Evolutionary conservation across 768 basidiomycete genomes (phyloP), one percentile per base, ranked within the genome.

Genomic region (Hydnomerulius pinastri): DNA sequence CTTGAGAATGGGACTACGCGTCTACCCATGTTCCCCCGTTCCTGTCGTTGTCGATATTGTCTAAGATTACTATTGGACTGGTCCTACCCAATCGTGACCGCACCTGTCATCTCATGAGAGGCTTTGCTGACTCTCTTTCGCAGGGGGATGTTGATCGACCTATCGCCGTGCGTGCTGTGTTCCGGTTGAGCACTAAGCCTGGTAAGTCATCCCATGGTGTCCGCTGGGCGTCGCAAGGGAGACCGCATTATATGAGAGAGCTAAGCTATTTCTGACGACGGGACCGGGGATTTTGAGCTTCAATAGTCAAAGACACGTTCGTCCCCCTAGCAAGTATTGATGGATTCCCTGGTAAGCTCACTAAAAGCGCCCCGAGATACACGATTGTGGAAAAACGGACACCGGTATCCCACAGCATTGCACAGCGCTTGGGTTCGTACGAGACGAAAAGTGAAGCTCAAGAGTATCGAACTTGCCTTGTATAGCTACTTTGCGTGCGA

Each of bases 341-440:
- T 47, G 37, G 40, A 43, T 48, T 48, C 46, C 41, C 46, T 53
- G 17, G 52, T 38, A 28, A 4, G 36, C 43, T 9, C 50, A 39
- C 28, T 44, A 51, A 43, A 37, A 6, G 27, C 18, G 41, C 28
- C 39, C 42, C 48, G 44, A 52, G 23, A 39, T 24, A 53, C 59
- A 54, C 45, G 61, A 29, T 46, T 43, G 62, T 61, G 56, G 63
- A 55, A 58, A 58, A 42, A 32, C 27, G n/a, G n/a, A 24, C 20
- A 15, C 46, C 20, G 32, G n/a, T 15, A 32, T 51, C 50, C 50
- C 50, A 51, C 50, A 51, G 30, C 12, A 20, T 7, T 35, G 10
- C 7, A 9, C 18, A 20, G 20, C 41, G 29, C 41, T 13, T 29
- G 15, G 13, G 23, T 41, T 27, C 27, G 25, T 40, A 18, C 38